These are phyloP conservation scores for Wickerhamiella australiensis DNA, from an alignment of 805 yeast species.

Conservation along the genomic window DNA sequence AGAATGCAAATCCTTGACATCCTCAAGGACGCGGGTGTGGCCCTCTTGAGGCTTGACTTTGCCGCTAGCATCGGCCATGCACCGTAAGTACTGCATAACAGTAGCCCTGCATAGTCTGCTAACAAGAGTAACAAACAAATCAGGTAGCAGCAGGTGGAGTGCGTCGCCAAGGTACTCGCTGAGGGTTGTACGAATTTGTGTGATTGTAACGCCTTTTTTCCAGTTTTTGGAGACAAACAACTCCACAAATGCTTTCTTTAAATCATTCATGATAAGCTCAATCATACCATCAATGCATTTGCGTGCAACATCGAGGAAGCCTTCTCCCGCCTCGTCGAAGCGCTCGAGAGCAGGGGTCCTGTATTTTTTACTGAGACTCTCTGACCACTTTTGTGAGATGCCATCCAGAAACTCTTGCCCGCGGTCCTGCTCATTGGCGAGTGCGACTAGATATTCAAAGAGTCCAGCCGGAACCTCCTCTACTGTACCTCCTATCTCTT, in stretches of 20 bases:
- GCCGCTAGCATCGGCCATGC: conserved; percentile 35
- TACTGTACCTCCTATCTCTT: conserved; percentile 28
- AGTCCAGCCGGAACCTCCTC: conserved; percentile 57
- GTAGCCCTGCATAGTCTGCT: conserved; percentile 44
- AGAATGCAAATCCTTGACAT: conserved; percentile 44
- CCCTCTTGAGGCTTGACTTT: conserved; percentile 31
- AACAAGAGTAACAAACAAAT: conserved; percentile 41
- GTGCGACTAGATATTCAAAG: conserved; percentile 66
- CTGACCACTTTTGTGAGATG: conserved; percentile 50
- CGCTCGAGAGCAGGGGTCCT: conserved; percentile 44
- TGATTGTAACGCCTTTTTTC: conserved; percentile 50
- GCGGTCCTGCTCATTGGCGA: conserved; percentile 72
- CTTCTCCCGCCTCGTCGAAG: conserved; percentile 58
- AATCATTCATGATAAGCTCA: conserved; percentile 59
- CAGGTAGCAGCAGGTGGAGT: conserved; percentile 39
- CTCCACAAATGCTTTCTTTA: conserved; percentile 46
- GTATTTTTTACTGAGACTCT: conserved; percentile 54
- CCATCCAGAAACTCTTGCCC: conserved; percentile 61
- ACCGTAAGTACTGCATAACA: conserved; percentile 38
- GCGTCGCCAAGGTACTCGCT: conserved; percentile 62
- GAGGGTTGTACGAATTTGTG: conserved; percentile 58
- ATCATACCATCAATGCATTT: conserved; percentile 44
- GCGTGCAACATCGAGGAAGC: conserved; percentile 64
- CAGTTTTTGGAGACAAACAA: conserved; percentile 53
- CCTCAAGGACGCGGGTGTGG: conserved; percentile 44